phyloP scores from a whole-genome alignment of 305 asterid genomes.

The Fraxinus velutina region DNA sequence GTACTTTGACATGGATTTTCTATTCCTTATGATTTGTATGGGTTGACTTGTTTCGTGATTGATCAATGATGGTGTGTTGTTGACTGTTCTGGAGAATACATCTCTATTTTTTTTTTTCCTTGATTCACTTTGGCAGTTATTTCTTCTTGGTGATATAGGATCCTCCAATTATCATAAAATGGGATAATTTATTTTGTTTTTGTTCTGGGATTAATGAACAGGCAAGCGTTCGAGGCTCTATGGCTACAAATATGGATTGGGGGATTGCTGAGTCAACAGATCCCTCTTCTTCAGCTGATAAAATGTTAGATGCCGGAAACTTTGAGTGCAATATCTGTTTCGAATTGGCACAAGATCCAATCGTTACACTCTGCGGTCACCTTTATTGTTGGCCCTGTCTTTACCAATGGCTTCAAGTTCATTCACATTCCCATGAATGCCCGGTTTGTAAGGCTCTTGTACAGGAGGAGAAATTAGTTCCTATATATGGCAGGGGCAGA shows the following conservation, averaged over 20 bases:
- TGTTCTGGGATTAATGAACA: conserved; percentile 10
- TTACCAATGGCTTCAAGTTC: conserved; percentile 72
- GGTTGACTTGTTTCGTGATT: background rate
- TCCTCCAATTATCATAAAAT: background rate
- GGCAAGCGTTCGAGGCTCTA: conserved; percentile 16
- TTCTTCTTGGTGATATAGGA: background rate
- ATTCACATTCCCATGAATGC: conserved; percentile 76
- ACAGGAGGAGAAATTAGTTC: conserved; percentile 61
- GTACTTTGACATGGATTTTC: background rate
- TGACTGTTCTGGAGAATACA: background rate
- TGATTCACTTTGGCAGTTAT: background rate
- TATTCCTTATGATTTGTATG: background rate
- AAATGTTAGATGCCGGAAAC: conserved; percentile 39
- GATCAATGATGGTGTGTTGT: background rate
- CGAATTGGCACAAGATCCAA: conserved; percentile 73
- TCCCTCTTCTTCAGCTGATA: conserved; percentile 37
- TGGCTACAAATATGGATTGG: conserved; percentile 44
- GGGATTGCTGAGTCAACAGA: conserved; percentile 32
- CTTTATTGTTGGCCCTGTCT: conserved; percentile 90
- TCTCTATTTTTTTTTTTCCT: background rate
- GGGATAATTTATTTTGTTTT: background rate
- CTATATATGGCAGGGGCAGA: conserved; percentile 77
- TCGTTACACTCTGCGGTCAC: conserved; percentile 87
- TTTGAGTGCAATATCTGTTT: conserved; percentile 85
- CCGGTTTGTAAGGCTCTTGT: conserved; percentile 77